These are phyloP conservation scores for Hericium erinaceus DNA, from an alignment of 768 basidiomycete genomes.

Conservation along the genomic window DNA sequence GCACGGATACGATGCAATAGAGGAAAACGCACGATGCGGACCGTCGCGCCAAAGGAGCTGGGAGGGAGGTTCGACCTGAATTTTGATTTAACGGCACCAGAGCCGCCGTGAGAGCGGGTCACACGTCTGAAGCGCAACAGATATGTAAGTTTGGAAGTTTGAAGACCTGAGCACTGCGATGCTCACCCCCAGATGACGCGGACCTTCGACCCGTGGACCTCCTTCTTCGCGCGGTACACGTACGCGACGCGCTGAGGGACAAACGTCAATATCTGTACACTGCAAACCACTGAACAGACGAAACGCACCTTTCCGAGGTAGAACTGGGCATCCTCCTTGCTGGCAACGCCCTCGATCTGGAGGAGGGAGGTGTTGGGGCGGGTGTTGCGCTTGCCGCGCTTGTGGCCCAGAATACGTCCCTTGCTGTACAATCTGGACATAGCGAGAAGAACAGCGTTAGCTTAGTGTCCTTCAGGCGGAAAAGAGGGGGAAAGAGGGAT, in stretches of 20 bases:
- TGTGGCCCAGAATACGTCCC: conserved; percentile 96
- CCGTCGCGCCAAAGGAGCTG: conserved; percentile 85
- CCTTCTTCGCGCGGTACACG: conserved; percentile 95
- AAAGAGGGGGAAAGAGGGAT: not conserved
- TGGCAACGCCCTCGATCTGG: conserved; percentile 94
- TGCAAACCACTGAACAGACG: not conserved
- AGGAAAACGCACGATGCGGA: conserved; percentile 67
- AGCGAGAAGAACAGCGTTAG: conserved; percentile 4
- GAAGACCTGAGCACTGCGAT: not conserved
- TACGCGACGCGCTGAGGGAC: conserved; percentile 81
- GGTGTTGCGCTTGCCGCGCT: conserved; percentile 95
- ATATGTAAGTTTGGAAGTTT: not conserved
- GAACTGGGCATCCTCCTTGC: conserved; percentile 90
- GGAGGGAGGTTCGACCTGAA: conserved; percentile 94
- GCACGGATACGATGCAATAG: not conserved
- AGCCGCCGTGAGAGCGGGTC: conserved; percentile 88
- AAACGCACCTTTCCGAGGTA: conserved; percentile 94
- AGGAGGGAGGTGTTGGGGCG: conserved; percentile 93
- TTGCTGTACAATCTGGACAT: conserved; percentile 82
- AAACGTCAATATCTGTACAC: not conserved
- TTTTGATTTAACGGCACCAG: conserved; percentile 95
- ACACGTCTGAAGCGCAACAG: conserved; percentile 50
- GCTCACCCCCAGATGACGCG: conserved; percentile 97
- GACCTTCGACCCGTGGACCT: conserved; percentile 89
- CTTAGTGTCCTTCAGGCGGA: conserved; percentile 1